Percentiles rank a stretch among this genome's conserved stretches.
Conservation (phyloP, 371 early-diverging fungal species). For the Mucor plumbeus region DNA sequence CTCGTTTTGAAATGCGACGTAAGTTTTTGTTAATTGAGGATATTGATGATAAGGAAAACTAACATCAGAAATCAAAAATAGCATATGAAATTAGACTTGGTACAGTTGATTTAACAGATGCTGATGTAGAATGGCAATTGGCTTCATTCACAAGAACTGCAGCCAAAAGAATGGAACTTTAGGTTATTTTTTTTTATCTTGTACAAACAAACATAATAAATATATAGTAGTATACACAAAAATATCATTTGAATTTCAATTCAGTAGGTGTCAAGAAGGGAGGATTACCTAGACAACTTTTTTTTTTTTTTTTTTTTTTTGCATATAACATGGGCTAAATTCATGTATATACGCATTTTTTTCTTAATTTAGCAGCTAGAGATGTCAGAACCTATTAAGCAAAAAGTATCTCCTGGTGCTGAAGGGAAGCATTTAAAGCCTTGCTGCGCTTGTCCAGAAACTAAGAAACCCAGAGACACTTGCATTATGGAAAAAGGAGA, state of each 20-base stretch:
- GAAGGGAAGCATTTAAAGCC: constrained; percentile 80
- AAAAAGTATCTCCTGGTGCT: no score
- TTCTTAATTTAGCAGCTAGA: no score
- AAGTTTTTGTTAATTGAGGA: constrained; percentile 26
- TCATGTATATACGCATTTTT: no score
- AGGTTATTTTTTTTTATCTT: constrained; percentile 11
- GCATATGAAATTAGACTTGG: constrained; percentile 95
- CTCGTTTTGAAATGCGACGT: constrained; percentile 97
- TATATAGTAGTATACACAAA: background rate
- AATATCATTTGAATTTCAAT: no score
- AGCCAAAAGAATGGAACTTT: constrained; percentile 85
- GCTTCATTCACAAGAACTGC: constrained; percentile 96
- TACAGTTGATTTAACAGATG: constrained; percentile 94
- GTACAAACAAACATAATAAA: constrained; percentile 15
- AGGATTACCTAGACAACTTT: no score
- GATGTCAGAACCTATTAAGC: no score
- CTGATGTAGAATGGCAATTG: constrained; percentile 98
- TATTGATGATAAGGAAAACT: background rate
- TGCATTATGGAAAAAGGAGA: constrained; percentile 86
- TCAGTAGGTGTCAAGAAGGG: no score
- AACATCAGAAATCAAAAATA: constrained; percentile 24
- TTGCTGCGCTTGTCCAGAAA: constrained; percentile 95
- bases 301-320: no score
- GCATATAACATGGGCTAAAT: no score
- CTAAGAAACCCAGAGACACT: constrained; percentile 86